Base-by-base conservation (phyloP, 2,329 filamentous ascomycete genomes). In the Alternaria sp. region DNA sequence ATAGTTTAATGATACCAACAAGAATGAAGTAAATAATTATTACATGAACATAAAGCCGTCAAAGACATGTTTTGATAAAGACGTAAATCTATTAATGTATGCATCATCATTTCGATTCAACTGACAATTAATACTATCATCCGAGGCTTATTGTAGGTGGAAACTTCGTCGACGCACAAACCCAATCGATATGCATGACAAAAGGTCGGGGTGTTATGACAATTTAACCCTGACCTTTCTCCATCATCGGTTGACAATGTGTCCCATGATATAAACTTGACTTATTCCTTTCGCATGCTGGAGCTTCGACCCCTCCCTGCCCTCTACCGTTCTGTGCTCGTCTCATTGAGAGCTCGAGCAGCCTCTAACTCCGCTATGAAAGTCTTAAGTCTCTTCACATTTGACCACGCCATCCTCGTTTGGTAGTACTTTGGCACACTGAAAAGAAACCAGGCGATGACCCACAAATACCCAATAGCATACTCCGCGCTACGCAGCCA, bases 401-500 rank as follows among this genome's bases (percentile, higher is more conserved):
- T 44, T 38, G 63, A 52, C 71, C 70, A 72, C 18, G 38, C 28
- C 12, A 54, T 43, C 26, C 56, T 60, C 7, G 53, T 62, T 16
- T 54, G n/a, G 18, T 58, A 20, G 46, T 66, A 67, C 54, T 49
- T 62, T 2, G 64, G 49, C 20, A 71, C 57, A 56, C 68, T 63
- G 54, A 64, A 69, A n/a, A 66, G 41, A 39, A 66, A 63, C 66
- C 68, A 70, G 7, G 30, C 51, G 32, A 63, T 24, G 4, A 66
- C 61, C 66, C 63, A 72, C 20, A 43, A 38, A 53, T 66, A 68
- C 18, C 67, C 68, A 7, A 63, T 34, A 20, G 36, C 46, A 16
- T 57, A 64, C 56, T 69, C 65, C 5, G 47, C 12, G 3, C 26
- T 22, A 20, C 34, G 9, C 18, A 67, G 3, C 46, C 41, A 47